A percentile compares a stretch with the other conserved stretches of the same genome.
Conservation (phyloP, 371 early-diverging fungal species). For the Lichtheimia hyalospora region DNA sequence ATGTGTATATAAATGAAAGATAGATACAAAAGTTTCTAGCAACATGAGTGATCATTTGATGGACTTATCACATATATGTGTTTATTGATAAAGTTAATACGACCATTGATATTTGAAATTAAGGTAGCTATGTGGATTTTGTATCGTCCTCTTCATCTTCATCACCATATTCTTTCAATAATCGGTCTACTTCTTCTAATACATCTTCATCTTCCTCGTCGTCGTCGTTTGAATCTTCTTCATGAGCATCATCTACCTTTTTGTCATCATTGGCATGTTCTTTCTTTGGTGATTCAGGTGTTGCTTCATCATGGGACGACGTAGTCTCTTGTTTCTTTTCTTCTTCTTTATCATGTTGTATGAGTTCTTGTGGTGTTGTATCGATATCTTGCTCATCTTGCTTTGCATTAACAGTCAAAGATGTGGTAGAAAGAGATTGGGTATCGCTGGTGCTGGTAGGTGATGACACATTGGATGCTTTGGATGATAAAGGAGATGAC, state of each 20-base stretch:
- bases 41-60: too few relatives aligned
- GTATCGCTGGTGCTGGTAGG: conserved; percentile 1
- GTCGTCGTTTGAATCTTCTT: conserved; percentile 27
- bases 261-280: not conserved
- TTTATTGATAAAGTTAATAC: too few relatives aligned
- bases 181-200: conserved; percentile 23
- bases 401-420: not conserved
- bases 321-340: not conserved
- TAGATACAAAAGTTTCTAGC: too few relatives aligned
- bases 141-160: conserved; percentile 13
- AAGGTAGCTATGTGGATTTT: too few relatives aligned
- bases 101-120: too few relatives aligned
- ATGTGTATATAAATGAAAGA: too few relatives aligned
- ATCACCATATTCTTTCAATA: conserved; percentile 22
- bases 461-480: conserved; percentile 15
- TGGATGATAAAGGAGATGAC: conserved; percentile 10
- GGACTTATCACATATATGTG: too few relatives aligned
- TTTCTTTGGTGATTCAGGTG: not conserved
- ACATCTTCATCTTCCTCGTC: conserved; percentile 28
- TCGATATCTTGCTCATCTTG: not conserved
- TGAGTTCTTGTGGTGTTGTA: too few relatives aligned
- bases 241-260: not conserved
- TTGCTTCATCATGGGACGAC: not conserved
- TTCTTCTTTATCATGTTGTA: not conserved
- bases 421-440: not conserved